A percentile compares a stretch with the other conserved stretches of the same genome.
These are phyloP conservation scores for Pseudogymnoascus sp. DNA, from an alignment of 2,329 filamentous ascomycete species.

Conservation along the genomic window DNA sequence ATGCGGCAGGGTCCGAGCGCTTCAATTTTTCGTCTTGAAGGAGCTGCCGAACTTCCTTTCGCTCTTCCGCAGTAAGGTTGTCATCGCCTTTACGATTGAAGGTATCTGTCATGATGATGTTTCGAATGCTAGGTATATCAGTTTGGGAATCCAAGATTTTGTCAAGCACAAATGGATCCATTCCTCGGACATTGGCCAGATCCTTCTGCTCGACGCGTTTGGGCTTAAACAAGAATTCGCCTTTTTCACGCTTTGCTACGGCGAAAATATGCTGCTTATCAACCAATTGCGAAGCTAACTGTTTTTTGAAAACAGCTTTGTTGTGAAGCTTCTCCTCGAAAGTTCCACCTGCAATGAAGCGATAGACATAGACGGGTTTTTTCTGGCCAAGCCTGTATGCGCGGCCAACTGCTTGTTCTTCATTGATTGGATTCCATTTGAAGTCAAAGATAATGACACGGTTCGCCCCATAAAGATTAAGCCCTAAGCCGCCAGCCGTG, in stretches of 20 bases:
- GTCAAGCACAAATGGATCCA: slow-evolving; percentile 56
- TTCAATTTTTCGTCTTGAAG: slow-evolving; percentile 29
- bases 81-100: slow-evolving; percentile 64
- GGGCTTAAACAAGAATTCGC: slow-evolving; percentile 54
- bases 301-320: slow-evolving; percentile 71
- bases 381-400: slow-evolving; percentile 78
- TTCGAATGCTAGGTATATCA: slow-evolving; percentile 38
- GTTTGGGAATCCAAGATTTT: slow-evolving; percentile 47
- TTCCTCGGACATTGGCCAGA: slow-evolving; percentile 47
- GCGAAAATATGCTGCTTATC: slow-evolving; percentile 74
- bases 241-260: slow-evolving; percentile 47
- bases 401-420: slow-evolving; percentile 80
- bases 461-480: slow-evolving; percentile 80
- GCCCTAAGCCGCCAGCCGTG: slow-evolving; percentile 68
- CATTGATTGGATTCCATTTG: slow-evolving; percentile 69
- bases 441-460: slow-evolving; percentile 83
- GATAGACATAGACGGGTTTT: slow-evolving; percentile 79
- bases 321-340: slow-evolving; percentile 71
- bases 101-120: slow-evolving; percentile 61
- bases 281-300: slow-evolving; percentile 71
- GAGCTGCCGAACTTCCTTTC: slow-evolving; percentile 43
- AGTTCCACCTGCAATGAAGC: slow-evolving; percentile 69
- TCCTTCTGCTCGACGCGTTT: slow-evolving; percentile 44
- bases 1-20: slow-evolving; percentile 21
- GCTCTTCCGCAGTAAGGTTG: slow-evolving; percentile 55